Conservation (phyloP, 345 rosid genomes). For the Eucalyptus marginata region DNA sequence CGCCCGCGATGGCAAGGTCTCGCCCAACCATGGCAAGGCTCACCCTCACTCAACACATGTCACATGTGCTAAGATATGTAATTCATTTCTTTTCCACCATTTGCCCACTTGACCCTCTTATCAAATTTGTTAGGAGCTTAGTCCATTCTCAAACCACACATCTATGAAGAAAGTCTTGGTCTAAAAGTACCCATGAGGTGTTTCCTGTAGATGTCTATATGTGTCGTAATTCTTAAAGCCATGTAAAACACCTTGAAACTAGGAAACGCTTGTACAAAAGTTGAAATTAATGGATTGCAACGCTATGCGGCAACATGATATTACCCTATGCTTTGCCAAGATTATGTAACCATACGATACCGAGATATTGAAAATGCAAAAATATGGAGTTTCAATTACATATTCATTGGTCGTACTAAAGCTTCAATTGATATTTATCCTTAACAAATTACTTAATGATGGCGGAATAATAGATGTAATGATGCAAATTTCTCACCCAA, state of each 20-base stretch:
- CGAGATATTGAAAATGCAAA: neutral
- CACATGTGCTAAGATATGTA: neutral
- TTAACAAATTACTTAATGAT: neutral
- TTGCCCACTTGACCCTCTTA: neutral
- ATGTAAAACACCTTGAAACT: neutral
- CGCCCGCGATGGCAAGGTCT: too few relatives aligned
- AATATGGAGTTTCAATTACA: neutral
- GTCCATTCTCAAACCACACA: neutral
- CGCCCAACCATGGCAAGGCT: too few relatives aligned
- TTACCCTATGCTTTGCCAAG: neutral
- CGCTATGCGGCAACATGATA: rapidly evolving
- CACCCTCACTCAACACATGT: neutral
- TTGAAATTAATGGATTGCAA: neutral
- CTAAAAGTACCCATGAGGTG: neutral
- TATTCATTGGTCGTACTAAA: rapidly evolving
- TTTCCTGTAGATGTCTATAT: neutral
- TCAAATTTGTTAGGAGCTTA: neutral
- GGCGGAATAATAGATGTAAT: neutral
- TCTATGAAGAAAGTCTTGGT: neutral
- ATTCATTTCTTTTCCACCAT: neutral
- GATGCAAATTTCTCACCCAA: neutral
- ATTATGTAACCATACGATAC: neutral
- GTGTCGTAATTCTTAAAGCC: neutral
- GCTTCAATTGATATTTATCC: neutral
- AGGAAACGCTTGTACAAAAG: neutral